Evolutionary conservation across 2,329 filamentous ascomycete genomes (phyloP).

Genomic region (Fusarium paranaense): DNA sequence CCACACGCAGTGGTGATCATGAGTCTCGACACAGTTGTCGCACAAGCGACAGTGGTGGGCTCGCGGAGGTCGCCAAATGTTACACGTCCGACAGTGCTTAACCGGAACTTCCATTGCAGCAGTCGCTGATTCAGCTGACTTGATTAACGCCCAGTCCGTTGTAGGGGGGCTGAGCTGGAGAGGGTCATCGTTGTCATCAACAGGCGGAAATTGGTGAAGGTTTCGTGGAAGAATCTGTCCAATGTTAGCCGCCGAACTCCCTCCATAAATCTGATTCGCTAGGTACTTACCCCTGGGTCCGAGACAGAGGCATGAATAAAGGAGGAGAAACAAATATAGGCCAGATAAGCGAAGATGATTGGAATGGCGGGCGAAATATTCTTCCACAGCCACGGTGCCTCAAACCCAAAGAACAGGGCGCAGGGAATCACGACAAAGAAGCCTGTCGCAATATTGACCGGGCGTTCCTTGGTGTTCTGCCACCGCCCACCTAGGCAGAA

Average conservation of each 20-base stretch:
- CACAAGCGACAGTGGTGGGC: slow-evolving; percentile 97
- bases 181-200: slow-evolving; percentile 81
- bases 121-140: slow-evolving; percentile 78
- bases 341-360: slow-evolving; percentile 90
- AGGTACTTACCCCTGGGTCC: slow-evolving; percentile 86
- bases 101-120: slow-evolving; percentile 97
- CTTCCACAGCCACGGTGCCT: slow-evolving; percentile 86
- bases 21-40: slow-evolving; percentile 96
- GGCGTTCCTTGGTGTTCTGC: slow-evolving; percentile 87
- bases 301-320: slow-evolving; percentile 93
- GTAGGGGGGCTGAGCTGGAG: slow-evolving; percentile 84
- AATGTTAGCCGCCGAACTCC: slow-evolving; percentile 22
- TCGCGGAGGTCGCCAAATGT: slow-evolving; percentile 95
- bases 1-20: slow-evolving; percentile 99
- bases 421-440: slow-evolving; percentile 82
- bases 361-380: slow-evolving; percentile 90
- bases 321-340: slow-evolving; percentile 90
- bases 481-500: slow-evolving; percentile 89
- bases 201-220: slow-evolving; percentile 86
- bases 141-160: slow-evolving; percentile 94
- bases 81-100: slow-evolving; percentile 98
- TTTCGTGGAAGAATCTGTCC: slow-evolving; percentile 91
- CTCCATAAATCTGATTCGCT: background rate
- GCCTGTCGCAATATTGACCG: slow-evolving; percentile 90
- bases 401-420: slow-evolving; percentile 86